Base-by-base conservation (phyloP, 108 stramenopile genomes). In the Pseudonitzschia multistriata region DNA sequence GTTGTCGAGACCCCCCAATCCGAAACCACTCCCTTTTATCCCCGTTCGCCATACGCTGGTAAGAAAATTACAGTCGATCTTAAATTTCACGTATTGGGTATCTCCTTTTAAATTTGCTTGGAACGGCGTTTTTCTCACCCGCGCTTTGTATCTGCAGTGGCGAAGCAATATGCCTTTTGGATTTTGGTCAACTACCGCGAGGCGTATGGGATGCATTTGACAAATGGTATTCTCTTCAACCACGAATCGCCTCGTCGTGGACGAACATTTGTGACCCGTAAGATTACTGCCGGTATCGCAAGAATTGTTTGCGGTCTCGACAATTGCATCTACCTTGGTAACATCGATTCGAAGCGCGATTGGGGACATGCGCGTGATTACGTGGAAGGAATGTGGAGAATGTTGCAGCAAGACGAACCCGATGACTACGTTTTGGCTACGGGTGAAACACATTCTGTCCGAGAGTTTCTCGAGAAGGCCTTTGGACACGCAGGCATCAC, bases 291-390 rank as follows among this genome's bases (percentile, higher is more conserved):
- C 24, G 94, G 91, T 34, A 96, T 99, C 1, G 97, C 96, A 17
- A 81, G 85, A 49, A 99, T 99, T 77, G 72, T 80, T 35, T 70
- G 74, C 47, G 96, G 96, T 49, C 37, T 85, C 72, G 91, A 97
- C 62, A 92, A 97, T 76, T 82, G 75, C 55, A 75, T 99, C 36
- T 97, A 86, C 76, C 91, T 99, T 40, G 98, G 98, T 54, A 99
- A 99, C 83, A 83, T 98, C 73, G 97, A 99, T 83, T 84, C 98
- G 63, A 96, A 99, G 85, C 94, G 98, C 74, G 98, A 99, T 87
- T 99, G 98, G 98, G 98, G 98, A 60, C 97, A 98, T 83, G 98
- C 98, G 7, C 90, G 89, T 71, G 98, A 99, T 79, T 99, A 99
- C 80, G 90, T 99, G 33, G 89, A 96, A 79, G 98, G 98, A 52